Evolutionary conservation across 2,329 filamentous ascomycete species (phyloP), one percentile per base, ranked within the genome.

Genomic region (Fusarium sp.): DNA sequence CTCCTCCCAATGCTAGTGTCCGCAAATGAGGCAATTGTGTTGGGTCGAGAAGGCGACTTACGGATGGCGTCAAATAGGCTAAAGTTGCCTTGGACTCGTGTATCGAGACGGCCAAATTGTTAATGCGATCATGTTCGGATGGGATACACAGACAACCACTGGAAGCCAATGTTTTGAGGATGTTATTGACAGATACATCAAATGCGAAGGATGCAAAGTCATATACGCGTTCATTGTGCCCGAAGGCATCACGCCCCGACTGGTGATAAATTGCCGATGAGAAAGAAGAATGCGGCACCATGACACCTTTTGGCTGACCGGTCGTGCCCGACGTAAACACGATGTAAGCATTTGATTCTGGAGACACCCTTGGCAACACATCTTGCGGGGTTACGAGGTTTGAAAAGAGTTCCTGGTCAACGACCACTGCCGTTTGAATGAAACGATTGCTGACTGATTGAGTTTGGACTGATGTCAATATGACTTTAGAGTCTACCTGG

Each of bases 151-250:
- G 20, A 20, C 47, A 51, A 12, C 45, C 48, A 4, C 55, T 47
- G 6, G 47, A 45, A 14, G 19, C 38, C 24, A 57, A 20, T 17
- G 47, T 40, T 1, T 36, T 30, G 23, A 57, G 38, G 6, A 21
- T 49, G 5, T 57, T 51, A 47, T 46, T 46, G 5, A 57, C 17
- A 2, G 40, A 46, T 4, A 43, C 55, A 11, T 47, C 55, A 7
- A 57, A 57, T 4, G 45, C 40, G 34, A 51, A 57, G 7, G 47
- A 51, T 3, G 55, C 30, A 26, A 57, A 57, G 24, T 57, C 47
- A 7, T 46, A 51, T 21, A 57, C 40, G 21, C 38, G 9, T 7
- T 20, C 21, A 12, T 15, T 15, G 3, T 19, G 21, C 6, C 15
- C 20, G 10, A 40, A 47, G 20, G 30, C 30, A 32, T 19, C n/a